Percentiles rank a stretch among this genome's conserved stretches.
phyloP scores from a whole-genome alignment of 108 stramenopile genomes.

The Schizochytrium sp. region DNA sequence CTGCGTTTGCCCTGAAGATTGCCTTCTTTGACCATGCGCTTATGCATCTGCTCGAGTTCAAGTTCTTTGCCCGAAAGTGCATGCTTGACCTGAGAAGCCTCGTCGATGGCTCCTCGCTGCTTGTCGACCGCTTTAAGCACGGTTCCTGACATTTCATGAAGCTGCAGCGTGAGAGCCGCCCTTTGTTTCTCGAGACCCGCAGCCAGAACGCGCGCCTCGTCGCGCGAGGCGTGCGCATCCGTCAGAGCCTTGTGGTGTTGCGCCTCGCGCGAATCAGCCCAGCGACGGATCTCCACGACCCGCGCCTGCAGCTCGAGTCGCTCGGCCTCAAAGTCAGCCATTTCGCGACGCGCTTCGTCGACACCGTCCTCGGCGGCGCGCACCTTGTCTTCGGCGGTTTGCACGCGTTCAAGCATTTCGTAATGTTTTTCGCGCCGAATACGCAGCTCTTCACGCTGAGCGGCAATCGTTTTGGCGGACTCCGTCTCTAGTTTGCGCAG shows the following conservation, averaged over 20 bases:
- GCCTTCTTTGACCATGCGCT: not conserved
- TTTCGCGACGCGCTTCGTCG: not conserved
- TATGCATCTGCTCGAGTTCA: not conserved
- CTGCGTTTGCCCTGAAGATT: not conserved
- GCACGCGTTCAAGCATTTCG: not conserved
- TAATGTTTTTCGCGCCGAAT: not conserved
- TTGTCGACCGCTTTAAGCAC: conserved; percentile 1
- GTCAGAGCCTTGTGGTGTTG: not conserved
- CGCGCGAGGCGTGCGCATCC: not conserved
- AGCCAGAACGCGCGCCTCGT: not conserved
- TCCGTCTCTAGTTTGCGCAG: not conserved
- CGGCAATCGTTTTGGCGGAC: not conserved
- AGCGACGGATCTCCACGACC: not conserved
- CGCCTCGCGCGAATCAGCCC: not conserved
- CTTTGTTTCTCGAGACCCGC: not conserved
- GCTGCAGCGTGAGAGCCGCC: not conserved
- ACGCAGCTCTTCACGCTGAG: not conserved
- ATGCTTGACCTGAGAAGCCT: not conserved
- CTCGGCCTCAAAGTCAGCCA: not conserved
- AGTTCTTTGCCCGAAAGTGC: not conserved
- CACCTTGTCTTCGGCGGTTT: not conserved
- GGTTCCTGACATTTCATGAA: conserved; percentile 6
- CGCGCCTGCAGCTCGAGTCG: not conserved
- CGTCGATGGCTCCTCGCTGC: not conserved
- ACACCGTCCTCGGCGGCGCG: not conserved